Conservation (phyloP, 176 grass and related monocot species). For the Zoysia pacifica region DNA sequence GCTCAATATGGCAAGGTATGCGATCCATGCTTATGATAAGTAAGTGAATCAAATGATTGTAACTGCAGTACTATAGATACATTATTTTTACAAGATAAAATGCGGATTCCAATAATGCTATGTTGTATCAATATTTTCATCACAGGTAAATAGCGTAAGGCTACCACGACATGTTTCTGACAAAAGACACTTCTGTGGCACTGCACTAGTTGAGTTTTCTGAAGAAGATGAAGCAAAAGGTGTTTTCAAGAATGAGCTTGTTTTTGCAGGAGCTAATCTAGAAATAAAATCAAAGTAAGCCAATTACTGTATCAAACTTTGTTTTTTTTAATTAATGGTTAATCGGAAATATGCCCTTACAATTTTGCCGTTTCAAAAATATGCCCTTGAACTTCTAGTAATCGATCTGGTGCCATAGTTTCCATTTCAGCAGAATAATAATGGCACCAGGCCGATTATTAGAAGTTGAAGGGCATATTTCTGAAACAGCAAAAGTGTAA, state of each 20-base stretch:
- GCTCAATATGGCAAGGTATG: slow-evolving; percentile 64
- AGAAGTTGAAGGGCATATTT: too few species aligned
- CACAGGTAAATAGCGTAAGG: slow-evolving; percentile 90
- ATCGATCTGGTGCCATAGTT: too few species aligned
- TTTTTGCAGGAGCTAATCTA: slow-evolving; percentile 68
- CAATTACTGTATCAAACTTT: slow-evolving; percentile 23
- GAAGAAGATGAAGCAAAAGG: slow-evolving; percentile 81
- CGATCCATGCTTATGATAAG: slow-evolving; percentile 26
- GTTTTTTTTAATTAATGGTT: not conserved
- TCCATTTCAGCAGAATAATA: too few species aligned
- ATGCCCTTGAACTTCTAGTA: too few species aligned
- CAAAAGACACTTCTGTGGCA: slow-evolving; percentile 72
- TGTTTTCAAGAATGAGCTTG: slow-evolving; percentile 50
- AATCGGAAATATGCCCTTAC: too few species aligned
- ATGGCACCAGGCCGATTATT: too few species aligned
- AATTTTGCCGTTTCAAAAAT: too few species aligned
- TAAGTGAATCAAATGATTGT: not conserved
- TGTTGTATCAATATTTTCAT: slow-evolving; percentile 25
- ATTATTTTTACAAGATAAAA: slow-evolving; percentile 15
- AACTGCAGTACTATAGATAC: not conserved
- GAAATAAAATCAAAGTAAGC: slow-evolving; percentile 81
- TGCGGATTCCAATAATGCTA: not conserved
- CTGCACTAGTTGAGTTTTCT: slow-evolving; percentile 90
- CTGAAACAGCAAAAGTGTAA: too few species aligned
- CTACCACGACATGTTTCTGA: slow-evolving; percentile 78